Evolutionary conservation across 1,284 basidiomycete species (phyloP).

Genomic region (Pascua guehoae): DNA sequence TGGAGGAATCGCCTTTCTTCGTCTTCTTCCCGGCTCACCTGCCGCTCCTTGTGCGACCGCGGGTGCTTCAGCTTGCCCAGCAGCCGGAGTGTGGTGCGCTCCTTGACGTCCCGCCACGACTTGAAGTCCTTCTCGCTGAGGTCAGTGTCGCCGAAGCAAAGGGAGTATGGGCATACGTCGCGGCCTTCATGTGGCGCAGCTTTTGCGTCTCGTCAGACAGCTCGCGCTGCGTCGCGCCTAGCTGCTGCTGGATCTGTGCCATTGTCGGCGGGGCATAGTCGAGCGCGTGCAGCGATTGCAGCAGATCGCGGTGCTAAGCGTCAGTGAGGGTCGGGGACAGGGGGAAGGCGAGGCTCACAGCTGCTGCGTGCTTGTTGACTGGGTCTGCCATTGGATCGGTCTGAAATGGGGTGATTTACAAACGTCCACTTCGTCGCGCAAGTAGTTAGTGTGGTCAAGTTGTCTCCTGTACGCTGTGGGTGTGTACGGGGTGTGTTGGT

Average conservation of each 20-base stretch:
- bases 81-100: slow-evolving; percentile 18
- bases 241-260: slow-evolving; percentile 11
- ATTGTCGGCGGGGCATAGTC: slow-evolving; percentile 20
- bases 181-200: slow-evolving; percentile 3
- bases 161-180: not conserved
- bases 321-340: no score
- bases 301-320: no score
- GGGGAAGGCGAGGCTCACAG: no score
- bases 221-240: not conserved
- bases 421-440: no score
- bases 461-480: no score
- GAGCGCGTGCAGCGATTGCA: not conserved
- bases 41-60: slow-evolving; percentile 1
- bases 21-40: slow-evolving; percentile 17
- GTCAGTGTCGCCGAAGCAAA: not conserved
- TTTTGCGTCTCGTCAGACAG: slow-evolving; percentile 4
- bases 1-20: slow-evolving; percentile 25
- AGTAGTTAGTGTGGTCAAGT: no score
- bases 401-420: no score
- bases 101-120: slow-evolving; percentile 19
- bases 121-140: slow-evolving; percentile 17
- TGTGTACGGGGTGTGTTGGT: no score
- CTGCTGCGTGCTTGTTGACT: no score
- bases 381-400: no score
- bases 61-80: slow-evolving; percentile 21